Conservation (phyloP, 345 rosid species). For the Boechera stricta region DNA sequence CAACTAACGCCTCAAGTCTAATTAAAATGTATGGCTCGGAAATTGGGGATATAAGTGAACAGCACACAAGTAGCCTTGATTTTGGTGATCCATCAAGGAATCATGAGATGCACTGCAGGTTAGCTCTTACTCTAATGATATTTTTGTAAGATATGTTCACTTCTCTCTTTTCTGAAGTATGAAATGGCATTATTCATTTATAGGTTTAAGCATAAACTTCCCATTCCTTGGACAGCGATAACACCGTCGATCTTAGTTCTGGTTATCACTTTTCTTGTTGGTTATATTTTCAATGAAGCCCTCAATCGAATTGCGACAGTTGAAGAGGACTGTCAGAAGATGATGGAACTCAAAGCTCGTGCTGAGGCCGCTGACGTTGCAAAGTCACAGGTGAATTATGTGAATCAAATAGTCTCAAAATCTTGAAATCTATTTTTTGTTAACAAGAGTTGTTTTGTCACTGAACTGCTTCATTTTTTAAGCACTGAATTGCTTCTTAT, state of each 20-base stretch:
- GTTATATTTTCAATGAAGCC: constrained; percentile 79
- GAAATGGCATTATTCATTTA: constrained; percentile 22
- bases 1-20: constrained; percentile 68
- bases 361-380: constrained; percentile 99
- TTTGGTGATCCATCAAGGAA: constrained; percentile 92
- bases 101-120: constrained; percentile 99
- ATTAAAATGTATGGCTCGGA: constrained; percentile 89
- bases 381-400: constrained; percentile 69
- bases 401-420: constrained; percentile 11
- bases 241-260: constrained; percentile 62
- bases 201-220: constrained; percentile 85
- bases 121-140: constrained; percentile 16
- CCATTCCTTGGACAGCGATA: constrained; percentile 83
- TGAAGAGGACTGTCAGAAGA: constrained; percentile 72
- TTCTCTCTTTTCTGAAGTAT: constrained; percentile 23
- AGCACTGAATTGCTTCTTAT: constrained; percentile 29
- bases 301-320: constrained; percentile 73
- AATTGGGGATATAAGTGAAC: constrained; percentile 62
- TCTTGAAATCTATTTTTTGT: constrained; percentile 6
- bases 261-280: constrained; percentile 73
- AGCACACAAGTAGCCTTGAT: constrained; percentile 69
- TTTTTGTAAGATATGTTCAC: constrained; percentile 16
- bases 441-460: background rate
- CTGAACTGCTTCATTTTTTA: background rate
- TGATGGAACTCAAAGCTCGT: constrained; percentile 85